Evolutionary conservation across 208 protist genomes (phyloP).

Genomic region (Wallacemonas rigidus): DNA sequence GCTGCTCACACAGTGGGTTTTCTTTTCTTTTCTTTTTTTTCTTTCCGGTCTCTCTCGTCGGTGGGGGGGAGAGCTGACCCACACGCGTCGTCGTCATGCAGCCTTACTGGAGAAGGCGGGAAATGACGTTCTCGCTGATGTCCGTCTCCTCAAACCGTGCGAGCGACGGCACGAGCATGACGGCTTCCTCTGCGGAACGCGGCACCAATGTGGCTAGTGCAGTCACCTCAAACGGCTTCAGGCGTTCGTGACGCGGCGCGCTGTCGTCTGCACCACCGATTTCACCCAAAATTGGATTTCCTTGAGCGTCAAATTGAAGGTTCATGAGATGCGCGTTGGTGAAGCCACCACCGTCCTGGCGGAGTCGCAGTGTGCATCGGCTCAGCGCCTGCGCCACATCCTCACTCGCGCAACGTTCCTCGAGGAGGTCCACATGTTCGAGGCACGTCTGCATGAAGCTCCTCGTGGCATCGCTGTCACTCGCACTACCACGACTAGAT

Average conservation of each 20-base stretch:
- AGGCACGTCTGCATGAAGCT: slow-evolving; percentile 43
- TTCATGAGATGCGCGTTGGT: slow-evolving; percentile 24
- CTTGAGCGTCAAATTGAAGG: slow-evolving; percentile 27
- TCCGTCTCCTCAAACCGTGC: slow-evolving; percentile 70
- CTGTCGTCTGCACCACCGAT: not conserved
- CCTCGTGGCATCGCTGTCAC: slow-evolving; percentile 26
- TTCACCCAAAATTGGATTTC: slow-evolving; percentile 19
- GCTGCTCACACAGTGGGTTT: not conserved
- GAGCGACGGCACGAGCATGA: slow-evolving; percentile 76
- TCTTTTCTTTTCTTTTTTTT: too few relatives aligned
- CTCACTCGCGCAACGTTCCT: slow-evolving; percentile 55
- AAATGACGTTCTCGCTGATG: slow-evolving; percentile 39
- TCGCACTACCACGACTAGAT: slow-evolving; percentile 26
- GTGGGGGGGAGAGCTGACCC: not conserved
- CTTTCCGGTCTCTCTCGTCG: too few relatives aligned
- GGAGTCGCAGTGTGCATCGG: slow-evolving; percentile 31
- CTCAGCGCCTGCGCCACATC: slow-evolving; percentile 5
- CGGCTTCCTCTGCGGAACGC: slow-evolving; percentile 58
- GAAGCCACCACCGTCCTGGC: slow-evolving; percentile 15
- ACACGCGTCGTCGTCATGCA: not conserved
- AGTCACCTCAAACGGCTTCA: slow-evolving; percentile 83
- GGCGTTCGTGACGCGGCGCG: slow-evolving; percentile 24
- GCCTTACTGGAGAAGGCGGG: slow-evolving; percentile 25
- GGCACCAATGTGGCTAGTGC: slow-evolving; percentile 74
- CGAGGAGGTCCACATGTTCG: slow-evolving; percentile 64